Conservation (phyloP, 1,139 yeast species). For the Hyphopichia fennica region DNA sequence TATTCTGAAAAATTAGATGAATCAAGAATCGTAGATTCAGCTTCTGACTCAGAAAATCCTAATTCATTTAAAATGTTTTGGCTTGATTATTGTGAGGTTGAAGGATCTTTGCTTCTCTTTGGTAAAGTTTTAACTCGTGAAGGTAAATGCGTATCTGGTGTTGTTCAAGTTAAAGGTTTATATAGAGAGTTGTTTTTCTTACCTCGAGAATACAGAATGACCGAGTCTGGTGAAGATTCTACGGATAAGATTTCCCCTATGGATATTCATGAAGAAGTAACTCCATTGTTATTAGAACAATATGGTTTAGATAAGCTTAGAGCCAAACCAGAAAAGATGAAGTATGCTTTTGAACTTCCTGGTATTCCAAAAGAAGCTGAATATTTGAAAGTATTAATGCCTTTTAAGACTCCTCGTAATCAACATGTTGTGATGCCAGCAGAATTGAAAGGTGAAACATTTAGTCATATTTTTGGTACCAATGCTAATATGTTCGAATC, state of each 20-base stretch:
- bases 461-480: conserved; percentile 78
- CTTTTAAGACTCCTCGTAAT: conserved; percentile 62
- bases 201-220: conserved; percentile 54
- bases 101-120: conserved; percentile 67
- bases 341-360: conserved; percentile 86
- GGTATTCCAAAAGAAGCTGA: conserved; percentile 80
- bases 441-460: conserved; percentile 73
- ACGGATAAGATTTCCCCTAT: conserved; percentile 45
- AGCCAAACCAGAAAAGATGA: conserved; percentile 70
- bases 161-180: conserved; percentile 73
- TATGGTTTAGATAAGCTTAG: conserved; percentile 62
- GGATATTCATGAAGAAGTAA: conserved; percentile 79
- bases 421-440: conserved; percentile 54
- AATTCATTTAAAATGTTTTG: conserved; percentile 71
- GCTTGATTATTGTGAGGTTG: conserved; percentile 86
- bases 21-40: conserved; percentile 37
- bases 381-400: conserved; percentile 76
- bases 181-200: conserved; percentile 73
- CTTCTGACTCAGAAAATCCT: conserved; percentile 31
- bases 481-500: conserved; percentile 76
- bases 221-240: conserved; percentile 40
- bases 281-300: conserved; percentile 61
- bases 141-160: conserved; percentile 66
- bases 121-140: conserved; percentile 73
- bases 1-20: conserved; percentile 49